Evolutionary conservation across 1,284 basidiomycete species (phyloP), one percentile per base, ranked within the genome.

Genomic region (Fomitopsis palustris): DNA sequence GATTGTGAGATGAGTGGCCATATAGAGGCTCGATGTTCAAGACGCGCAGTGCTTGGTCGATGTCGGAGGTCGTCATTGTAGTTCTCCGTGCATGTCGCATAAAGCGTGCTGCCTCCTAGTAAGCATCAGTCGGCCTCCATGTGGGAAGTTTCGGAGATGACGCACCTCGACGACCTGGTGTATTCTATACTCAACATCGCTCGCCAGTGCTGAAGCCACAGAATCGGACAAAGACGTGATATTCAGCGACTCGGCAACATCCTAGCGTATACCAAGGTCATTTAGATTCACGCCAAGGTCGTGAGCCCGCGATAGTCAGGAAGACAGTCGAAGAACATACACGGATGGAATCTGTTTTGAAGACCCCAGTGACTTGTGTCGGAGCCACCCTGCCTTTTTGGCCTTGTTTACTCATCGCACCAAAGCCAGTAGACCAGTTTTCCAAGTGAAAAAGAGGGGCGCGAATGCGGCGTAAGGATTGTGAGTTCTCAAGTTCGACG

Each of bases 141-240:
- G 41, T 23, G 59, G 47, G 37, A 52, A 59, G 5, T 3, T 6
- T 12, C 19, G 23, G 33, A 41, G 16, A 9, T 29, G 33, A 68
- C 76, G 61, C 63, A 92, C 92, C 81, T 97, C 93, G 61, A 96
- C 84, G 47, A 96, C 87, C 71, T 96, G 93, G 72, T 96, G 95
- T 70, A 98, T 85, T 60, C 97, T 83, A 75, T 98, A 98, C 73
- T 99, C 96, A 43, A 98, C 94, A 77, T 99, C 97, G 62, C 93
- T 94, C 2, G 96, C 95, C 17, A 99, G 81, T 0, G 92, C 83
- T 19, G 87, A 86, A 2, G 95, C 91, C 12, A 98, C 91, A 6
- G 83, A 74, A 58, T 96, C 93, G 1, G 92, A 81, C 45, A 99
- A 76, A 49, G 79, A 88, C n/a, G 85, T 78, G 60, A 98, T 87